phyloP scores from a whole-genome alignment of 192 early-diverging fungal species.

The Coemansia nantahalensis region DNA sequence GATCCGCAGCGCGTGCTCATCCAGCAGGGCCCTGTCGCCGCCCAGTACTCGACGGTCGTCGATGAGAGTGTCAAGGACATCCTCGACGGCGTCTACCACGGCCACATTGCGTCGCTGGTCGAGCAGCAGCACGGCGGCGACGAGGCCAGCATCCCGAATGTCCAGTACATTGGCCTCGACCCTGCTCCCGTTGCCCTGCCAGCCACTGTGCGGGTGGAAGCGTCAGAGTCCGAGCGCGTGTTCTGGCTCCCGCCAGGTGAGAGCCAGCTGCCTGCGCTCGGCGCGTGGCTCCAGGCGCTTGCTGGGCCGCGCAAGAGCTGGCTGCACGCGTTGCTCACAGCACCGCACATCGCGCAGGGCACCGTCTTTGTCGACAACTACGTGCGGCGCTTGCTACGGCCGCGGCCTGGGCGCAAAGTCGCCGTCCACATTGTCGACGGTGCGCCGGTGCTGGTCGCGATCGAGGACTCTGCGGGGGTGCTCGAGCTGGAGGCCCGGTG shows the following conservation, averaged over 20 bases:
- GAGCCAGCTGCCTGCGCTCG: conserved; percentile 5
- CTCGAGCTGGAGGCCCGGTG: conserved; percentile 79
- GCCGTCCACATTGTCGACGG: not conserved
- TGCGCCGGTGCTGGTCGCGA: not conserved
- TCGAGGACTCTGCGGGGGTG: conserved; percentile 57
- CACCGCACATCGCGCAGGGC: conserved; percentile 73
- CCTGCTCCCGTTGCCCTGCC: not conserved
- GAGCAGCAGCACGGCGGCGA: conserved; percentile 66
- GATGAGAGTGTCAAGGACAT: conserved; percentile 88
- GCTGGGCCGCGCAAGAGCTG: conserved; percentile 69
- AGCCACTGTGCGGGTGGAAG: not conserved
- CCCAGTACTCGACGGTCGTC: conserved; percentile 65
- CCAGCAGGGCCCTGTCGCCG: conserved; percentile 87
- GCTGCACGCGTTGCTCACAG: conserved; percentile 74
- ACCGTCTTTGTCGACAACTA: conserved; percentile 59
- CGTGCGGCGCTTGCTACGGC: conserved; percentile 58
- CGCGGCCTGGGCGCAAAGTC: conserved; percentile 55
- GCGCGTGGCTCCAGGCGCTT: conserved; percentile 64
- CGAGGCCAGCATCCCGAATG: conserved; percentile 61
- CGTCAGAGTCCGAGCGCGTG: conserved; percentile 1
- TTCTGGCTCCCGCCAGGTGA: conserved; percentile 5
- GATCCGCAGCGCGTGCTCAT: conserved; percentile 84
- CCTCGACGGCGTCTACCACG: conserved; percentile 77
- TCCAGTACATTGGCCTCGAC: conserved; percentile 67
- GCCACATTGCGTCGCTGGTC: conserved; percentile 74